Evolutionary conservation across 352 stramenopile species (phyloP).

Genomic region (Phytophthora sp.): DNA sequence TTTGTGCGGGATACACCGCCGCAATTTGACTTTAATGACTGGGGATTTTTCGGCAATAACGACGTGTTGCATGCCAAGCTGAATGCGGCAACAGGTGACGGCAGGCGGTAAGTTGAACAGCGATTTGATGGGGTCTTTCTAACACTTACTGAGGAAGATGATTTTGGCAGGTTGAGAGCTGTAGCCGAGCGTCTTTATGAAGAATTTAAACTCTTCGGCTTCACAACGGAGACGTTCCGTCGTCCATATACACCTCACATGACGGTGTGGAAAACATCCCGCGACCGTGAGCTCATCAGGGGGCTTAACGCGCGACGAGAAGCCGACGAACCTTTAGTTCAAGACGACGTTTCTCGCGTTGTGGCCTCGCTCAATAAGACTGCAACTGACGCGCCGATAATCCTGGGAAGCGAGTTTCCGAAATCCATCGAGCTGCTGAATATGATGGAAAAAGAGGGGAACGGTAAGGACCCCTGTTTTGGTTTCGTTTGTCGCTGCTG

Average conservation of each 20-base stretch:
- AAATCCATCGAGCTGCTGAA: conserved; percentile 39
- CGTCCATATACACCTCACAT: conserved; percentile 50
- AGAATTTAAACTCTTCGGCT: conserved; percentile 25
- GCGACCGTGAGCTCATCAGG: conserved; percentile 30
- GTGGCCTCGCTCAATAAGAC: conserved; percentile 16
- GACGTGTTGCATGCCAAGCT: conserved; percentile 45
- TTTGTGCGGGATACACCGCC: conserved; percentile 22
- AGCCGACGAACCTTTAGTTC: conserved; percentile 18
- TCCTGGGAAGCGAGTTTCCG: conserved; percentile 32
- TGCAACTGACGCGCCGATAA: neutral
- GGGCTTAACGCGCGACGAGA: conserved; percentile 31
- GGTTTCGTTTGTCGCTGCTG: too few species aligned
- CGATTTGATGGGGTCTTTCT: neutral
- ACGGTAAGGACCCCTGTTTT: conserved; percentile 27
- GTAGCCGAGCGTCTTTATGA: conserved; percentile 40
- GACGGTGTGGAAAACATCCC: conserved; percentile 56
- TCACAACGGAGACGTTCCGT: conserved; percentile 41
- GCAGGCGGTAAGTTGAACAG: conserved; percentile 17
- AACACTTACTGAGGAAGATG: neutral
- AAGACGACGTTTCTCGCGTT: conserved; percentile 37
- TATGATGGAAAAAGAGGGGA: conserved; percentile 43
- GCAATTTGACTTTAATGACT: conserved; percentile 32
- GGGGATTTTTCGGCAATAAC: conserved; percentile 50
- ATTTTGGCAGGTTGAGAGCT: conserved; percentile 26
- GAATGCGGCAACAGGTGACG: conserved; percentile 22